Base-by-base conservation (phyloP, 1,284 basidiomycete species). In the Papiliotrema flavescens region DNA sequence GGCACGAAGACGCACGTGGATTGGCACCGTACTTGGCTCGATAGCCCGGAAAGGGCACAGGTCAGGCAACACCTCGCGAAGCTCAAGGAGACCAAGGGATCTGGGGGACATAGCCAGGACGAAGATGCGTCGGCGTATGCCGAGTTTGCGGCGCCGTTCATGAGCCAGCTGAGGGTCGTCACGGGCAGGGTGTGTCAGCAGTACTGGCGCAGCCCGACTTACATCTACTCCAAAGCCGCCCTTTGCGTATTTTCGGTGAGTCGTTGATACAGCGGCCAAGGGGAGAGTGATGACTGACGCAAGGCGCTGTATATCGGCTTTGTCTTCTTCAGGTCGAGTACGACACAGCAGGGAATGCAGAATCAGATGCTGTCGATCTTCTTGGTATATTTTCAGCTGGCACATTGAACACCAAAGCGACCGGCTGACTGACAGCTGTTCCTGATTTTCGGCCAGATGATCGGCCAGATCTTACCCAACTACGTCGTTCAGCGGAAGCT, bases 11-110 rank as follows among this genome's bases (percentile, higher is more conserved):
- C 73, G 47, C 37, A 79, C 81, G 79, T 82, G 37, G 87, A 90
- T 62, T 90, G 88, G 88, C 84, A 86, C 56, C 82, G 86, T 56
- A 73, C 87, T 2, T 89, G 87, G 87, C 70, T 83, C 34, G 76
- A 75, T 60, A 80, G 68, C 45, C 61, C 74, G 7, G 78, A 82
- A 50, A 69, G 72, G 13, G 63, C 61, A 14, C 61, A 46, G 1
- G 76, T 80, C 26, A 70, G 75, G 34, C 59, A 69, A 3, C 74
- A 81, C 56, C 74, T 83, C 40, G 55, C 19, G 8, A 43, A 44
- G 22, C 49, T 50, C 17, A 59, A 55, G 26, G 22, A 24, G 14
- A 56, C 59, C 32, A 53, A 47, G n/a, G 28, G 15, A 9, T n/a
- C 41, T 46, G 8, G 17, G 44, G 1, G 47, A 45, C 49, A 51